Evolutionary conservation across 176 grass and related monocot genomes (phyloP), one percentile per base, ranked within the genome.

Genomic region (Saccharum officinarum): DNA sequence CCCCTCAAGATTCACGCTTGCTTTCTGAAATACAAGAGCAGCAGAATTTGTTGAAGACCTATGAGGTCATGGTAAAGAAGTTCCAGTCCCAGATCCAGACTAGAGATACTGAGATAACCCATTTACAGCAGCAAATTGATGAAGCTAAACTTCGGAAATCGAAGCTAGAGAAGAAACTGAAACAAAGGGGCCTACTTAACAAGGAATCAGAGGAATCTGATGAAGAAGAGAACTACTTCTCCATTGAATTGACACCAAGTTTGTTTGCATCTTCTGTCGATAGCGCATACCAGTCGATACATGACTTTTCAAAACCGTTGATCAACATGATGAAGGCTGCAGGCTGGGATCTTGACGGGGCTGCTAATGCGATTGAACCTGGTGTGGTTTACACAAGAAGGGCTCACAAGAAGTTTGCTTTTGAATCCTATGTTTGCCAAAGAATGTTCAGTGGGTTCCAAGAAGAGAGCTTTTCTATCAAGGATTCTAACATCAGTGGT

Each of bases 241-340:
- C 97, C 41, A 85, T 96, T 76, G 93, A 99, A 62, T 80, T 96
- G 80, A 99, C 97, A 30, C 97, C 97, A 62, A 89, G 79, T 84
- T 87, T 99, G 54, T 96, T 91, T 83, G 92, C 93, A 69, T 92
- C 88, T 80, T 83, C 93, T 80, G 97, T 92, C n/a, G 93, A 99
- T 76, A 87, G 71, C 9, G 80, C 88, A 22, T 96, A 96, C 75
- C 94, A 96, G 72, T 94, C 97, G 1, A 99, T 99, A 85, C 97
- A 99, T 87, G 93, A 96, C 77, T 94, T 99, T 37, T 94, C 97
- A 55, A 99, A 99, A 84, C 90, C 93, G 9, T 49, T 99, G 71
- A 99, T 99, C 88, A 96, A 99, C 77, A 99, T 96, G 97, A 99
- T 99, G 96, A 98, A 99, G 77, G 90, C 90, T 85, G 93, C 93